These are phyloP conservation scores for Juglanconis sp. DNA, from an alignment of 2,329 filamentous ascomycete species.

Conservation along the genomic window DNA sequence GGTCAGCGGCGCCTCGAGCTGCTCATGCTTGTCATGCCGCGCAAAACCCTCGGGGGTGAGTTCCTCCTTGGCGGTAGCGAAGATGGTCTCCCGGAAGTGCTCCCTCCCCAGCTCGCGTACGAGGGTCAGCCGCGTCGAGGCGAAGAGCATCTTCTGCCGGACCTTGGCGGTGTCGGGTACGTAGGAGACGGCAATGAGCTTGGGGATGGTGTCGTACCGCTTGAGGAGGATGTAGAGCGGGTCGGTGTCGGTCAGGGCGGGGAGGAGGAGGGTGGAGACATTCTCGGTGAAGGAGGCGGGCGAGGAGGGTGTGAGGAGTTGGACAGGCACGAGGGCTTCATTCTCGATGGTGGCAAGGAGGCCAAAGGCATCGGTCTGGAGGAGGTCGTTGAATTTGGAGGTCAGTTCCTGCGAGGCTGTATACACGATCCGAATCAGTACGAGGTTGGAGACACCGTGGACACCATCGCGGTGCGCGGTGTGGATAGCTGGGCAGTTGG, in stretches of 20 bases:
- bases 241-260: constrained; percentile 62
- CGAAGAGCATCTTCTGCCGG: constrained; percentile 84
- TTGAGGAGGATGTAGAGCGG: constrained; percentile 75
- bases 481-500: not conserved
- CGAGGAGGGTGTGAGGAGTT: constrained; percentile 50
- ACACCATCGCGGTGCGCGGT: too few relatives aligned
- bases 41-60: constrained; percentile 67
- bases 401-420: constrained; percentile 75
- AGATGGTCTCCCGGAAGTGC: constrained; percentile 73
- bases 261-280: constrained; percentile 54
- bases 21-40: constrained; percentile 66
- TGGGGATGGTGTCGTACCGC: constrained; percentile 55
- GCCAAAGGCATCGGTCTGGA: constrained; percentile 61
- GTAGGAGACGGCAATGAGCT: constrained; percentile 70
- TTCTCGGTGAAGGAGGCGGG: constrained; percentile 61
- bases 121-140: constrained; percentile 71
- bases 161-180: constrained; percentile 76
- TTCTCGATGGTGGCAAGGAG: constrained; percentile 68
- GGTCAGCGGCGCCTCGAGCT: constrained; percentile 67
- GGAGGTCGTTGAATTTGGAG: constrained; percentile 67
- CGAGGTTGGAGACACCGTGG: not conserved
- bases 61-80: constrained; percentile 68
- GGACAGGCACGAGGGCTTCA: constrained; percentile 64
- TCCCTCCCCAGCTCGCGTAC: constrained; percentile 75
- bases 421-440: not conserved